A percentile compares a stretch with the other conserved stretches of the same genome.
Conservation (phyloP, 2,329 filamentous ascomycete genomes). For the Didymella exigua region DNA sequence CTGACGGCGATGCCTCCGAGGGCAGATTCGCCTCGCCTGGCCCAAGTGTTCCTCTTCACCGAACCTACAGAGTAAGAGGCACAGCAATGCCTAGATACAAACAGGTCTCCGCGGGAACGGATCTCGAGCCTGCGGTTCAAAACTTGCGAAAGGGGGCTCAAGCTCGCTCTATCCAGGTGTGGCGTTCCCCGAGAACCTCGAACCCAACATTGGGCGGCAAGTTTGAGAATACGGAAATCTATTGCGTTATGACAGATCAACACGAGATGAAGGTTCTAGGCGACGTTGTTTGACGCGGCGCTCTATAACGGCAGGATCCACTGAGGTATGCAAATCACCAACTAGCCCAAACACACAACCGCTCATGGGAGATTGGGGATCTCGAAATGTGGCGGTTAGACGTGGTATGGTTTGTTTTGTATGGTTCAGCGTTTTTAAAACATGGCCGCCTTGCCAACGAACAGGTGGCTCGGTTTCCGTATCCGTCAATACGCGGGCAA, state of each 20-base stretch:
- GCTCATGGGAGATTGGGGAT: conserved; percentile 2
- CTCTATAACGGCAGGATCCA: conserved; percentile 8
- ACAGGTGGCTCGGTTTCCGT: conserved; percentile 7
- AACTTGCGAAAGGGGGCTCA: not conserved
- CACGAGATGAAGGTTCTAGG: not conserved
- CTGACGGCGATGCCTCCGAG: not conserved
- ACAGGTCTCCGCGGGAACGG: not conserved
- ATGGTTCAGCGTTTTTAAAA: conserved; percentile 4
- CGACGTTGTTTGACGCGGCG: conserved; percentile 6
- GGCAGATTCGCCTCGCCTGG: conserved; percentile 4
- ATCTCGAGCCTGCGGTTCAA: not conserved
- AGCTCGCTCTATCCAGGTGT: not conserved
- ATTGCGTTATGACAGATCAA: not conserved
- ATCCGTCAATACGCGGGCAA: not conserved
- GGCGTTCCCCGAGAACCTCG: not conserved
- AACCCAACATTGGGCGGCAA: not conserved
- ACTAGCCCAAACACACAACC: conserved; percentile 1
- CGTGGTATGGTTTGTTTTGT: not conserved
- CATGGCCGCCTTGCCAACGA: conserved; percentile 1
- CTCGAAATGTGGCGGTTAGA: not conserved
- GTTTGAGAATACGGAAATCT: not conserved
- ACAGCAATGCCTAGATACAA: not conserved
- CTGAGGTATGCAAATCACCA: conserved; percentile 4
- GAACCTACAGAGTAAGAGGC: conserved; percentile 7
- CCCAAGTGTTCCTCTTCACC: not conserved